Evolutionary conservation across 2,329 filamentous ascomycete species (phyloP), one percentile per base, ranked within the genome.

Genomic region (Tolypocladium pustulatum): DNA sequence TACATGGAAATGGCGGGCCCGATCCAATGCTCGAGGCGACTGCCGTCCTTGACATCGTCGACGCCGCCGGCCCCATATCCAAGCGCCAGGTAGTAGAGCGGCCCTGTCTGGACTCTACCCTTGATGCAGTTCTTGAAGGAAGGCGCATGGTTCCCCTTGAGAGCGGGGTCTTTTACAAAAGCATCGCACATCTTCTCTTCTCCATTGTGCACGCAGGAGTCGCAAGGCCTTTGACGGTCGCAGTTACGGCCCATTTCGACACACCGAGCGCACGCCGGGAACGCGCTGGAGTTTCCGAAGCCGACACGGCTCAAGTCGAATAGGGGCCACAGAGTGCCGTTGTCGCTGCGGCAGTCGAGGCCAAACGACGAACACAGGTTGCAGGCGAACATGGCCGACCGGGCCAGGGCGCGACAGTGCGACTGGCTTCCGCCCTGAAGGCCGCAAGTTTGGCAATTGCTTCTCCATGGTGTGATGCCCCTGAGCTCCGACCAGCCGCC

Each of bases 201-300:
- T 3, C 57, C 61, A 25, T 59, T 38, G 9, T 56, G 25, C 13
- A 61, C 58, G 63, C 73, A 75, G 4, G 66, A 70, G 56, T 74
- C 70, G 58, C 73, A 75, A 1, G 73, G 73, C 25, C 72, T 66
- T 57, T 72, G 71, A 1, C 69, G 67, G 54, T 75, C 73, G 59
- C 73, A 75, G 56, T 66, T 63, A 1, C 65, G 54, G 3, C 61
- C 61, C 8, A 49, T 63, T 1, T 57, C 41, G 4, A 55, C 17
- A 61, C 71, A 73, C 20, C 59, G 59, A 1, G 37, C 10, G 58
- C 70, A 73, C 0, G 60, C 58, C 13, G 60, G 43, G 58, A 67
- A 73, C 13, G 67, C 60, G 57, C 65, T 57, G 25, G 62, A 64
- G 30, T 61, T 59, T 6, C 71, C 71, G 53, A 71, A 68, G 52